phyloP scores from a whole-genome alignment of 2,329 filamentous ascomycete genomes.

The Aspergillus sp. region DNA sequence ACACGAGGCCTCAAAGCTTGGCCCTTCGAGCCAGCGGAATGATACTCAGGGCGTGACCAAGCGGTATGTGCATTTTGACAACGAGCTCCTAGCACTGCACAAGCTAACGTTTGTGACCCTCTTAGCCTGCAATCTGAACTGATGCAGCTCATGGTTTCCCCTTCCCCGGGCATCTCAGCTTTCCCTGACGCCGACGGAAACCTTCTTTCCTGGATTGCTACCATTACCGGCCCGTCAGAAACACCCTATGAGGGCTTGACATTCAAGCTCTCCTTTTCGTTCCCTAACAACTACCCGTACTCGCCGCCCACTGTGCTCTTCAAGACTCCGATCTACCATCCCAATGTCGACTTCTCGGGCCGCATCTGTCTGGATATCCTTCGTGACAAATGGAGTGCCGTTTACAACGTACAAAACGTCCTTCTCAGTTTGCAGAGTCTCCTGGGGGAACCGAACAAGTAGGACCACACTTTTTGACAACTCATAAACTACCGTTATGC shows the following conservation, averaged over 20 bases:
- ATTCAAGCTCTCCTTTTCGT: conserved; percentile 89
- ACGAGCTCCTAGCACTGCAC: too few species aligned
- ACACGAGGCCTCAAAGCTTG: conserved; percentile 62
- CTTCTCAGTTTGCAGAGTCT: conserved; percentile 91
- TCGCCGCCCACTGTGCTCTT: conserved; percentile 87
- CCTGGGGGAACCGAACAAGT: conserved; percentile 98
- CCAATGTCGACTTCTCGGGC: conserved; percentile 96
- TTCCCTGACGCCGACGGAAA: conserved; percentile 91
- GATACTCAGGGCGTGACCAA: conserved; percentile 77
- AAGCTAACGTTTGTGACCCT: background rate
- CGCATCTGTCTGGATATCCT: conserved; percentile 97
- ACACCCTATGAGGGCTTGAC: conserved; percentile 87
- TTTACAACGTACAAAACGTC: conserved; percentile 94
- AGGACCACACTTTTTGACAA: conserved; percentile 35
- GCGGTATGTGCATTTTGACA: conserved; percentile 52
- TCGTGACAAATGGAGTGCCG: conserved; percentile 98
- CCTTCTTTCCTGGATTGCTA: conserved; percentile 88
- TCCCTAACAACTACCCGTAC: conserved; percentile 92
- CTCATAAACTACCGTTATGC: background rate
- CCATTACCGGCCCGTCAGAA: conserved; percentile 84
- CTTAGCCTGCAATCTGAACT: conserved; percentile 88
- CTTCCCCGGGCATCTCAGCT: conserved; percentile 88
- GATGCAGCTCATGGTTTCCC: conserved; percentile 97
- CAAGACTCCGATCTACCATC: conserved; percentile 98
- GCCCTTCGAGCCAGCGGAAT: conserved; percentile 54